phyloP scores from a whole-genome alignment of 495 filamentous ascomycete species.

The Xylaria venustula region DNA sequence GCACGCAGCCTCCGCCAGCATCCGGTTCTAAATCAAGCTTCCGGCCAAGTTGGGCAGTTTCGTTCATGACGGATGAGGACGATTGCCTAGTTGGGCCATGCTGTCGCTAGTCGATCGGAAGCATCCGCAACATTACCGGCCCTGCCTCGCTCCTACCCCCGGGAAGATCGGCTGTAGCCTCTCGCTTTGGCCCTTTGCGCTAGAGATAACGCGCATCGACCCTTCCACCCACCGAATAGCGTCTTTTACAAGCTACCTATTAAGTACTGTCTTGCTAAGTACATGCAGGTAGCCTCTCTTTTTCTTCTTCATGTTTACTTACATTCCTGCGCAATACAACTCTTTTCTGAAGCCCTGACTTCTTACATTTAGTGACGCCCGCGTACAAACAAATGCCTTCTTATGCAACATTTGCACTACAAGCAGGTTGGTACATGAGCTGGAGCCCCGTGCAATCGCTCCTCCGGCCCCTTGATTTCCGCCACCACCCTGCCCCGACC shows the following conservation, averaged over 20 bases:
- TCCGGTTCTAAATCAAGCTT: background rate
- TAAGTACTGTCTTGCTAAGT: too few species aligned
- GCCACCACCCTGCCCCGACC: conserved; percentile 16
- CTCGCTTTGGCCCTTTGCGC: background rate
- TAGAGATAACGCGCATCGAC: too few species aligned
- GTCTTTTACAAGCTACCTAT: too few species aligned
- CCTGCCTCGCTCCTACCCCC: background rate
- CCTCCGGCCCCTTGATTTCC: conserved; percentile 13
- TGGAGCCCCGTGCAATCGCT: conserved; percentile 1
- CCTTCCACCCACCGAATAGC: too few species aligned
- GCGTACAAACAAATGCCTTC: too few species aligned
- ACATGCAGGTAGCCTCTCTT: too few species aligned
- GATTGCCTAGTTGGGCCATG: background rate
- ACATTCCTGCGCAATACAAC: too few species aligned
- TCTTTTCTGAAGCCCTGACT: too few species aligned
- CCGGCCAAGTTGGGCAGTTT: background rate
- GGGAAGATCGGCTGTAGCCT: background rate
- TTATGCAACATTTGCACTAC: too few species aligned
- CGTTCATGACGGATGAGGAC: background rate
- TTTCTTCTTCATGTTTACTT: too few species aligned
- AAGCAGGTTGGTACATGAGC: conserved; percentile 4
- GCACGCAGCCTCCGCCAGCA: background rate
- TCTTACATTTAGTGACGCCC: too few species aligned
- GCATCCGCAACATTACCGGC: background rate
- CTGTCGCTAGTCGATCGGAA: background rate